These are phyloP conservation scores for Acanthamoeba lenticulata DNA, from an alignment of 208 protist genomes.

Conservation along the genomic window DNA sequence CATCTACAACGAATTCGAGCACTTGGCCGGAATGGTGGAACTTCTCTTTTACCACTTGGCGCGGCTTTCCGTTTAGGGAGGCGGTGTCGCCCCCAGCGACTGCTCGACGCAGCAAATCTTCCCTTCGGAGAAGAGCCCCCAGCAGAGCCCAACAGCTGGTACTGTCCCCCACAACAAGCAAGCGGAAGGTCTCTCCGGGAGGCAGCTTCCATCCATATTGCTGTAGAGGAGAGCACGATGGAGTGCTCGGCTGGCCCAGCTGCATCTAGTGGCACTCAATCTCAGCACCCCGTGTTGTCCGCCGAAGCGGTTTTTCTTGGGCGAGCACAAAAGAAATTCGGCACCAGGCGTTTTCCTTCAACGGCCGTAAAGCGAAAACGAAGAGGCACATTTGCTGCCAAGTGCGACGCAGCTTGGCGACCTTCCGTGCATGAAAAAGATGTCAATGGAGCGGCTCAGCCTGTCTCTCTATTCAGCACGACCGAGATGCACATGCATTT, in stretches of 20 bases:
- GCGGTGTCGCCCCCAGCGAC: neutral
- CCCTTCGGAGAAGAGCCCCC: neutral
- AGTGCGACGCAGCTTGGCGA: no score
- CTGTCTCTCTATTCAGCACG: no score
- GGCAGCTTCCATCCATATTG: conserved; percentile 25
- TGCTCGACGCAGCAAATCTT: neutral
- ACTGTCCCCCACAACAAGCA: neutral
- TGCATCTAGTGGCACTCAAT: no score
- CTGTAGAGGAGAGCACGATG: neutral
- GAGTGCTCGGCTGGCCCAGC: neutral
- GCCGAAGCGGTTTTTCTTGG: no score
- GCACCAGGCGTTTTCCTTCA: no score
- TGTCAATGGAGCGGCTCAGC: no score
- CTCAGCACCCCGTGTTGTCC: no score
- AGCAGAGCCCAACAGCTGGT: neutral
- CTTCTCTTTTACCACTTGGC: neutral
- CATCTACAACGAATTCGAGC: neutral
- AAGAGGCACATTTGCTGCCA: no score
- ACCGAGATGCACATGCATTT: no score
- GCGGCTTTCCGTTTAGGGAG: neutral
- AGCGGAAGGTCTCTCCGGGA: neutral
- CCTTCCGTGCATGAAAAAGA: no score
- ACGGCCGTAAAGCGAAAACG: no score
- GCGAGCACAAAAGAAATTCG: no score
- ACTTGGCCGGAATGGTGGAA: neutral